Evolutionary conservation across 1,284 basidiomycete species (phyloP).

Genomic region (Tremellales sp.): DNA sequence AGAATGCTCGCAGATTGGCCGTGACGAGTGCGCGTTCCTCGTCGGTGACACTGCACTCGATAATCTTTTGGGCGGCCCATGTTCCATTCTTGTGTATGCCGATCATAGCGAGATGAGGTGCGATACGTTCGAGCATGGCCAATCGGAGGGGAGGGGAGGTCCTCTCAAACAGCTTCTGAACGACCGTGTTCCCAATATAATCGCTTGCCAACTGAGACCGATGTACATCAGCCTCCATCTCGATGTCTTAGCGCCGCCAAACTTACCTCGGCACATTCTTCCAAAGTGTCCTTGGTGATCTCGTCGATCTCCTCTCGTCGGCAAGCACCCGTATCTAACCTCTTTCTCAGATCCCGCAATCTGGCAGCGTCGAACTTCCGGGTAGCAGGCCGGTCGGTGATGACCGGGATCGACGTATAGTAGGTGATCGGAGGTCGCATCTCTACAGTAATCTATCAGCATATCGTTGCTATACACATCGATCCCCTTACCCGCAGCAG

Average conservation of each 20-base stretch:
- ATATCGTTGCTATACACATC: not conserved
- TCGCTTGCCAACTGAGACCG: slow-evolving; percentile 85
- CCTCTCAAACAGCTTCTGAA: slow-evolving; percentile 95
- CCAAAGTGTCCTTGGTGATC: slow-evolving; percentile 82
- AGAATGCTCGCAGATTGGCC: slow-evolving; percentile 81
- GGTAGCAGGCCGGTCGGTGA: slow-evolving; percentile 69
- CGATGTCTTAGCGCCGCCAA: slow-evolving; percentile 40
- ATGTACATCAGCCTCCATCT: slow-evolving; percentile 53
- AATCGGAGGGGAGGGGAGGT: slow-evolving; percentile 73
- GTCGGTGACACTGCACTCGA: slow-evolving; percentile 85
- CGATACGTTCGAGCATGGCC: slow-evolving; percentile 88
- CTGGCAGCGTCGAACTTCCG: slow-evolving; percentile 91
- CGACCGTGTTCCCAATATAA: slow-evolving; percentile 96
- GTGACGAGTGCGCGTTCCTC: slow-evolving; percentile 84
- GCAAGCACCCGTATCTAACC: slow-evolving; percentile 76
- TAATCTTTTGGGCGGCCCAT: slow-evolving; percentile 99
- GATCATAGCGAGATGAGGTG: slow-evolving; percentile 92
- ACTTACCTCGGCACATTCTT: slow-evolving; percentile 54
- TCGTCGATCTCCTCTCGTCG: slow-evolving; percentile 83
- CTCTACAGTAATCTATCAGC: slow-evolving; percentile 18
- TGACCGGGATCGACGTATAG: slow-evolving; percentile 84
- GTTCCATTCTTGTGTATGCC: slow-evolving; percentile 99
- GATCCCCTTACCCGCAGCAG: slow-evolving; percentile 67
- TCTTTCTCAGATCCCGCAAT: slow-evolving; percentile 88
- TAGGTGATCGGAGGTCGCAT: slow-evolving; percentile 56